Evolutionary conservation across 139 green algal genomes (phyloP), one percentile per base, ranked within the genome.

Genomic region (Chlorokybus atmophyticus): DNA sequence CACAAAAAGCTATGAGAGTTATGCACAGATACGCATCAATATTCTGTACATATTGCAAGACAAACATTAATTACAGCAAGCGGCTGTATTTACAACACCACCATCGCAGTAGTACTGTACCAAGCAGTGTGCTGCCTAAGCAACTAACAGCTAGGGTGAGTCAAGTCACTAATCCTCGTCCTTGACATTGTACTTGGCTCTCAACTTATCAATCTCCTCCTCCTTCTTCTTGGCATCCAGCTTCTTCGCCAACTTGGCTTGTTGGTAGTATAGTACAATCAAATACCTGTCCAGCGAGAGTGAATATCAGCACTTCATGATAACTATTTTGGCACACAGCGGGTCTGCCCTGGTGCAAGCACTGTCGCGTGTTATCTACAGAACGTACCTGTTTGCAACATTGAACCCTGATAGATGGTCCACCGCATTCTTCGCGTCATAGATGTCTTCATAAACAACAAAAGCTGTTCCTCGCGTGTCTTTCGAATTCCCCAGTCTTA

Each of bases 391-490:
- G 47, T 80, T 80, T 32, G 78, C 78, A 19, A 99, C 91, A 71
- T 99, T 99, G 77, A 97, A 99, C 29, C 91, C 91, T 0, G 68
- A 82, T 3, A 95, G 67, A 35, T 92, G 81, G n/a, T 94, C 86
- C 31, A 76, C 79, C 4, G 87, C 89, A 3, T 77, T 88, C 76
- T 95, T 94, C 0, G 91, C 90, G 66, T 99, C 92, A 59, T 90
- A 95, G 40, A 99, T 97, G 80, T 99, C 92, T 58, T 99, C 91
- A 57, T 95, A 99, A 31, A 94, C 87, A 0, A 99, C 82, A 56
- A 91, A 99, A 0, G 92, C 91, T 4, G 91, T 99, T 14, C 92
- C 92, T 3, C 84, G 74, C 1, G 92, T 93, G 6, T 94, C 90
- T 68, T 97, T 97, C 32, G 58, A 79, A 28, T 62, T 75, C 14